Evolutionary conservation across 1,139 yeast genomes (phyloP), one percentile per base, ranked within the genome.

Genomic region (Candida sp.): DNA sequence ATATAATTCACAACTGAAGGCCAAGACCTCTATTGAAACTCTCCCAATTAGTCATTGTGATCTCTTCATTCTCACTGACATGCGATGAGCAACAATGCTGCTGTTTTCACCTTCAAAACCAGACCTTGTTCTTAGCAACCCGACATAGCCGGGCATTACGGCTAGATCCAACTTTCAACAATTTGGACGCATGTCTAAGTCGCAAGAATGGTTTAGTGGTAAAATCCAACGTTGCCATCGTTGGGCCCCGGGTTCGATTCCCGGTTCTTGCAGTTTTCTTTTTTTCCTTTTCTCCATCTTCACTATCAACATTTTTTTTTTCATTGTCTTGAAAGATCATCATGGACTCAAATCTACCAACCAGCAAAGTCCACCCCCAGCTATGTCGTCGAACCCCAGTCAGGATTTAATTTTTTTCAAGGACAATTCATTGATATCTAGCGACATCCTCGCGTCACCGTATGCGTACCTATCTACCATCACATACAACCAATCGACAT

Each of bases 371-470:
- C 1, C 17, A 17, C 17, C 17, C 17, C 17, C 17, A 17, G 17
- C 1, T 2, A 17, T 17, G 17, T 17, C 17, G 57, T 49, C 60
- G 42, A 49, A 41, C 32, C 88, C 83, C 57, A 78, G 73, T 53
- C 93, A 87, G 63, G 93, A 86, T 57, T 69, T 88, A 23, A 66
- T 72, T 1, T 64, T 88, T 26, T 87, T 78, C 65, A 71, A 70
- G 39, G 88, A 86, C 57, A 80, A 80, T 49, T 68, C 83, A 1
- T 70, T 86, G 7, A 58, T 85, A 54, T 64, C 68, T 26, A 68
- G 56, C 51, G 55, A 47, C 38, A 51, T 61, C 50, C 59, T 63
- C 60, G 66, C 54, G 38, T 68, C 66, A 0, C 31, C 45, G 2
- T 12, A 51, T 2, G 65, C 72, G 3, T 58, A 60, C 44, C 60